Base-by-base conservation (phyloP, 805 yeast species). In the Candida nemodendra region DNA sequence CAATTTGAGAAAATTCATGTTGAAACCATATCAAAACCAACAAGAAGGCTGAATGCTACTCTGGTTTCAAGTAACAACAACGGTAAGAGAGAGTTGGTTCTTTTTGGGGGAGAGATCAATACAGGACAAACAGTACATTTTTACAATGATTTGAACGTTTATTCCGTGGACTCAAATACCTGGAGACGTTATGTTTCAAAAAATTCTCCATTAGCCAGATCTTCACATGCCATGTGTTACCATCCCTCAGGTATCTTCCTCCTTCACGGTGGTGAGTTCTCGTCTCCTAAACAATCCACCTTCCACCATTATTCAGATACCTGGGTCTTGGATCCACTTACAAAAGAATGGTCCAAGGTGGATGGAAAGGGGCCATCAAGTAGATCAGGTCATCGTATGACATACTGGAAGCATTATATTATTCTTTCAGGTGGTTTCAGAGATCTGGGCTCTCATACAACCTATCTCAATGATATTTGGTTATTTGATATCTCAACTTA, bases 271-370 rank as follows among this genome's bases (percentile, higher is more conserved):
- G 99, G 99, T 53, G 99, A 91, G 63, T 91, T 93, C 53, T 86
- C 96, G 2, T 85, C 95, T 12, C 98, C 98, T 3, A 91, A 91
- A 53, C 99, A 91, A 61, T 79, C 87, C 34, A 88, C 96, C 0
- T 91, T 91, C 62, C 93, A 93, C 60, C 99, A 91, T 62, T 91
- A 87, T 59, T 91, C 96, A 13, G 99, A 91, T 57, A 84, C 96
- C 4, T 91, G 99, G 99, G 72, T 91, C 32, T 67, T 91, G 42
- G 98, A 93, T 54, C 76, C 90, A 1, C 78, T 74, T 22, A 70
- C 83, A 13, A 88, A 85, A 53, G 96, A 89, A 62, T 91, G 98
- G 98, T 71, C 84, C 16, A 89, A 90, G 54, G 66, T 89, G 4
- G 98, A 91, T 39, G 65, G 68, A 27, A 83, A 84, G 47, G 81